phyloP scores from a whole-genome alignment of 2,329 filamentous ascomycete genomes.

The Magnaporthiopsis incrustans region DNA sequence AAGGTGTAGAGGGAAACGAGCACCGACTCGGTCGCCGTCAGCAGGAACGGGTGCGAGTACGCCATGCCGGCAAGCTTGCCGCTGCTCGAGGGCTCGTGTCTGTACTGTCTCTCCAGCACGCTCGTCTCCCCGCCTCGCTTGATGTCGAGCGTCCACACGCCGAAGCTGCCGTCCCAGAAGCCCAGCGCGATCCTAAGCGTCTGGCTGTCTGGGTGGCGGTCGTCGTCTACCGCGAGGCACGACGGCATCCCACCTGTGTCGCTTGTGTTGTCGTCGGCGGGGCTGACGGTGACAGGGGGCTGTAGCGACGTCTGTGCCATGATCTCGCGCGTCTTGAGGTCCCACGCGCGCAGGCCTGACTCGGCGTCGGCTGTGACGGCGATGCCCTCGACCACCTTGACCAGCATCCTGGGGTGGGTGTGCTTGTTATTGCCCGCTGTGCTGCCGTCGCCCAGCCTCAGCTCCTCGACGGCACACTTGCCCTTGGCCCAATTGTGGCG shows the following conservation, averaged over 20 bases:
- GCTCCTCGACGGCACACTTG: slow-evolving; percentile 70
- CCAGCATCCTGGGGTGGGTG: slow-evolving; percentile 51
- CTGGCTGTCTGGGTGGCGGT: slow-evolving; percentile 32
- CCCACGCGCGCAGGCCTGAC: slow-evolving; percentile 72
- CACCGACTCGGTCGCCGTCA: slow-evolving; percentile 70
- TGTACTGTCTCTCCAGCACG: slow-evolving; percentile 43
- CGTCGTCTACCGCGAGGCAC: slow-evolving; percentile 55
- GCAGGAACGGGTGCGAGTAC: slow-evolving; percentile 64
- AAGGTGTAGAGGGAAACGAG: slow-evolving; percentile 71
- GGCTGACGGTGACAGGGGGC: neutral
- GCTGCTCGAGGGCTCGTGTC: slow-evolving; percentile 52
- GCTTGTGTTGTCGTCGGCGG: neutral
- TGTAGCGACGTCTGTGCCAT: slow-evolving; percentile 42
- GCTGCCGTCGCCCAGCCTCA: slow-evolving; percentile 35
- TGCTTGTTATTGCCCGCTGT: neutral
- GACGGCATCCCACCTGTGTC: slow-evolving; percentile 35
- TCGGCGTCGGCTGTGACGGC: slow-evolving; percentile 67
- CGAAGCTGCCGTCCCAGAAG: slow-evolving; percentile 64
- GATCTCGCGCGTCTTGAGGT: slow-evolving; percentile 53
- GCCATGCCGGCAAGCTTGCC: slow-evolving; percentile 64
- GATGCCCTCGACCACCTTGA: slow-evolving; percentile 68
- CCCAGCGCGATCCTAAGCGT: slow-evolving; percentile 57
- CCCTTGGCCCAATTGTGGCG: slow-evolving; percentile 87
- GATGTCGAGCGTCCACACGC: slow-evolving; percentile 44
- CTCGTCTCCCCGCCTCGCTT: slow-evolving; percentile 27